Base-by-base conservation (phyloP, 768 basidiomycete genomes). In the Mycena indigotica region DNA sequence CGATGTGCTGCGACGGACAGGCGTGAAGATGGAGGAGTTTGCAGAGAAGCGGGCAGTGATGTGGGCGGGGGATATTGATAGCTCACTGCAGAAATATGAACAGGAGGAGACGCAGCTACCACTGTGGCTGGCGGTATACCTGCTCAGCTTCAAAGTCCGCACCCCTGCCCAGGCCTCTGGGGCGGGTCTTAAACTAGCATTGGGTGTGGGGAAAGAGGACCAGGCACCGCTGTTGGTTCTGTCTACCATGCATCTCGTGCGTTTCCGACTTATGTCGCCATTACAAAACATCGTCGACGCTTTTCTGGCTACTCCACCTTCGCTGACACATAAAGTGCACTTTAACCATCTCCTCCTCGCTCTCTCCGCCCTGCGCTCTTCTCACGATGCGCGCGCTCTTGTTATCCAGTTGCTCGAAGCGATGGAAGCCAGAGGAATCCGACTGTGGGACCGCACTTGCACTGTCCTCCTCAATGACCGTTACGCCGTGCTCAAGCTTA, bases 321-420 rank as follows among this genome's bases (percentile, higher is more conserved):
- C 70, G 38, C 50, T 75, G 55, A 17, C 62, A 56, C 50, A 60
- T 19, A 40, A 59, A 28, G 62, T 73, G 25, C 70, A 78, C 53
- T 85, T 80, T 72, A 87, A 87, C 62, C 73, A 79, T 50, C 69
- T 86, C 48, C 77, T 87, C 19, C 76, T 77, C 50, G 79, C 83
- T 4, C 68, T 86, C 24, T 75, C 84, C 0, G 63, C 65, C 52
- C 70, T 75, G 48, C 68, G 72, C 16, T 78, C 81, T 1, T 66
- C 69, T 0, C 73, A 78, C 5, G n/a, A n/a, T n/a, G 73, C 68
- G 2, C 73, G 81, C 1, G 68, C 74, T 13, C 69, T 74, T 19
- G 76, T 77, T 0, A 62, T 84, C 1, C 58, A 70, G 1, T 28
- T 86, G 3, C 66, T 87, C 38, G 66, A 67, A 21, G 69, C 77